These are phyloP conservation scores for Penicillium polonicum DNA, from an alignment of 2,329 filamentous ascomycete genomes.

Conservation along the genomic window DNA sequence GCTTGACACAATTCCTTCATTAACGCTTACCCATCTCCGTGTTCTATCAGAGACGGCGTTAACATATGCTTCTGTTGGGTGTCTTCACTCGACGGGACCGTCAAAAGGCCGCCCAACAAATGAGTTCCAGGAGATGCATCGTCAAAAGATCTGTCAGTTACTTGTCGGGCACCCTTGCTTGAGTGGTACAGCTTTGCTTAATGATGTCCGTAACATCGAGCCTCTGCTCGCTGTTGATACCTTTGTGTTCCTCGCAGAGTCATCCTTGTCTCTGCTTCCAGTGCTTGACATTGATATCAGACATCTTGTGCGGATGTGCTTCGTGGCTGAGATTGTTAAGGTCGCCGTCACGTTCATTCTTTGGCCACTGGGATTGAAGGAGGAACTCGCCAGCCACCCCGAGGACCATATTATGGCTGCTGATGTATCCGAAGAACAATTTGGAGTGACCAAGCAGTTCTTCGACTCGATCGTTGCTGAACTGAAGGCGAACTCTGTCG, in stretches of 20 bases:
- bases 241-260: slow-evolving; percentile 71
- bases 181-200: slow-evolving; percentile 33
- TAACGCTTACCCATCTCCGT: slow-evolving; percentile 80
- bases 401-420: slow-evolving; percentile 29
- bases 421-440: slow-evolving; percentile 32
- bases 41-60: slow-evolving; percentile 84
- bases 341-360: slow-evolving; percentile 60
- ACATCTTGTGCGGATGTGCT: slow-evolving; percentile 80
- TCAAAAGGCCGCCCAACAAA: slow-evolving; percentile 56
- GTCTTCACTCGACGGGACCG: slow-evolving; percentile 60
- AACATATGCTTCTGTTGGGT: slow-evolving; percentile 77
- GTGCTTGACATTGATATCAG: slow-evolving; percentile 70
- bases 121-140: slow-evolving; percentile 67
- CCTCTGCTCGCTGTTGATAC: slow-evolving; percentile 41
- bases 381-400: slow-evolving; percentile 32
- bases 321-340: slow-evolving; percentile 86
- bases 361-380: slow-evolving; percentile 38
- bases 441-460: slow-evolving; percentile 35
- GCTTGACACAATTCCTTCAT: slow-evolving; percentile 78
- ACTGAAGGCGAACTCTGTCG: slow-evolving; percentile 38
- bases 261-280: slow-evolving; percentile 67
- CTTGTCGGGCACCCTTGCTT: slow-evolving; percentile 60
- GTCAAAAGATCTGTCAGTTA: slow-evolving; percentile 71
- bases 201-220: slow-evolving; percentile 40
- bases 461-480: slow-evolving; percentile 41